Base-by-base conservation (phyloP, 495 filamentous ascomycete species). In the Talaromyces wortmannii region DNA sequence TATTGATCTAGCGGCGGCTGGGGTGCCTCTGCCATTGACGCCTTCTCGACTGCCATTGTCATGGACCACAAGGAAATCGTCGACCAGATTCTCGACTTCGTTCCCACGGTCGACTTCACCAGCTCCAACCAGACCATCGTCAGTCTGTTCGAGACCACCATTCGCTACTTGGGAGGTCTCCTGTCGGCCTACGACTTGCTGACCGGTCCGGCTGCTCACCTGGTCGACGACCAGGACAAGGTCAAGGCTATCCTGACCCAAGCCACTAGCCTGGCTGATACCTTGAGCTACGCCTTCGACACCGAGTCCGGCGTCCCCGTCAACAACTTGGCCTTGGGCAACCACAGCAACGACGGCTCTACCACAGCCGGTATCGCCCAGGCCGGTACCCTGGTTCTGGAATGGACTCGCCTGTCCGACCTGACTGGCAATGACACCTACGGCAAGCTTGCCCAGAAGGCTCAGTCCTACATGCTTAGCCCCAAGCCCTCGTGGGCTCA, bases 71-170 rank as follows among this genome's bases (percentile, higher is more conserved):
- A 73, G 15, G 76, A 85, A 40, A 81, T 87, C 33, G 83, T 94
- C 33, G 72, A 80, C 16, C 71, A 82, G 31, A 90, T 94, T 46
- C 62, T 95, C 4, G 74, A 87, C 17, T 85, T 82, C 64, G 79
- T 96, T 45, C 72, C 78, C 0, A 75, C 65, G 0, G 82, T 95
- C 58, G 74, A 96, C 68, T 96, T 89, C 58, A 77, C 77, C 50
- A 72, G 69, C 15, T 86, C 87, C 4, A 54, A 63, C 1, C 68
- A 67, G 6, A 72, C 71, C 12, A 33, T 55, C 32, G 83, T 95
- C 57, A 91, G 85, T 54, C 70, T 96, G 31, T 96, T 96, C 56
- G 90, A 96, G 69, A 96, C 90, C 3, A 95, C 89, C 3, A 96
- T 96, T 61, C 86, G 90, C 4, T 96, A 95, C 59, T 72, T 95